These are phyloP conservation scores for Mariannaea sp. DNA, from an alignment of 2,329 filamentous ascomycete species.

Conservation along the genomic window DNA sequence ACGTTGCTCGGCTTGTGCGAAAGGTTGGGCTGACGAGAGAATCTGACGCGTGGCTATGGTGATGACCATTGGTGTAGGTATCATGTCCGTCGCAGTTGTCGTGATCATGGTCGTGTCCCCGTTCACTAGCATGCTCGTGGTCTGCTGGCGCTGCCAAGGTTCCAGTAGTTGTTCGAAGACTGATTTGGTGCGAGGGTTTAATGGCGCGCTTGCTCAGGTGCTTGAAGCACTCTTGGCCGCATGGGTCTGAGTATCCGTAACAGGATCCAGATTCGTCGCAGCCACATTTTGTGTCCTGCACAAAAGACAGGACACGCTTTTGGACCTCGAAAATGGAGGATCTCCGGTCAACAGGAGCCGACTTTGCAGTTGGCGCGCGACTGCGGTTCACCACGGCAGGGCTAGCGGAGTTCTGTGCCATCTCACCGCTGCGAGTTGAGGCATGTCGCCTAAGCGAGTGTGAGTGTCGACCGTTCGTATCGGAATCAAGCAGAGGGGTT, in stretches of 20 bases:
- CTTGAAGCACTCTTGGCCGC: slow-evolving; percentile 69
- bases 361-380: slow-evolving; percentile 37
- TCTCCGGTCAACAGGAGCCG: slow-evolving; percentile 47
- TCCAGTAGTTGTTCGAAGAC: slow-evolving; percentile 51
- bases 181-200: slow-evolving; percentile 42
- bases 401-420: slow-evolving; percentile 35
- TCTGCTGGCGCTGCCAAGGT: slow-evolving; percentile 37
- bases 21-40: slow-evolving; percentile 41
- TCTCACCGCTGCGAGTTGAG: slow-evolving; percentile 39
- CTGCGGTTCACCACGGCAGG: slow-evolving; percentile 31
- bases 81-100: slow-evolving; percentile 19
- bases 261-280: slow-evolving; percentile 66
- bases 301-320: slow-evolving; percentile 65
- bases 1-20: slow-evolving; percentile 46
- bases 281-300: slow-evolving; percentile 66
- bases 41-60: slow-evolving; percentile 33
- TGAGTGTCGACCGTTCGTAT: slow-evolving; percentile 34
- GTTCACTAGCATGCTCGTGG: slow-evolving; percentile 29
- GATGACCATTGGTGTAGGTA: slow-evolving; percentile 14
- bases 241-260: slow-evolving; percentile 68
- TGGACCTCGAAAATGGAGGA: slow-evolving; percentile 63
- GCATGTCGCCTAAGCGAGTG: slow-evolving; percentile 35
- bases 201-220: slow-evolving; percentile 52
- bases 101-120: slow-evolving; percentile 33
- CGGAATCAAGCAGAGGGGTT: slow-evolving; percentile 53